phyloP scores from a whole-genome alignment of 164 flowering plant species.

The Nelumbo lutea region DNA sequence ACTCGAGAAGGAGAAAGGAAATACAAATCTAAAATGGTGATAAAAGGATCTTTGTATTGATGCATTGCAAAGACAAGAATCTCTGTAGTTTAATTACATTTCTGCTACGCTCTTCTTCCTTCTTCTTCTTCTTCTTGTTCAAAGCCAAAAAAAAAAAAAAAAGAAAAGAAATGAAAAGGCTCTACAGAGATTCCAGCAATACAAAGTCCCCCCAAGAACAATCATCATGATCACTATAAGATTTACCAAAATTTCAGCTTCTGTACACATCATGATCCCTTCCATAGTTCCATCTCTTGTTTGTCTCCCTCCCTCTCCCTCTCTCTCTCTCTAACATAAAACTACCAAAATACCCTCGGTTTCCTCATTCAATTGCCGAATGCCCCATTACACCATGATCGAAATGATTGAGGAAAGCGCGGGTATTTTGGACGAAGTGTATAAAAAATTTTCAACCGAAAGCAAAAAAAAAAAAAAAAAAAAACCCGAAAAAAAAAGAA shows the following conservation, averaged over 20 bases:
- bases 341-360: slow-evolving; percentile 68
- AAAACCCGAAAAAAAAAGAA: background rate
- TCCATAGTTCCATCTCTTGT: slow-evolving; percentile 1
- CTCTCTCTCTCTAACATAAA: background rate
- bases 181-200: background rate
- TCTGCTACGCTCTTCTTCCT: background rate
- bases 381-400: background rate
- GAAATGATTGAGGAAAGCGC: slow-evolving; percentile 41
- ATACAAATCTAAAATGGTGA: background rate
- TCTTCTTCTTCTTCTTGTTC: background rate
- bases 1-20: background rate
- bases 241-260: background rate
- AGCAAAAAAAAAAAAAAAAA: slow-evolving; percentile 5
- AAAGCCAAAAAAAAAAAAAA: background rate
- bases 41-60: background rate
- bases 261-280: slow-evolving; percentile 8
- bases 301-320: too few relatives aligned
- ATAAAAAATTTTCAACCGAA: background rate
- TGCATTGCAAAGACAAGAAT: background rate
- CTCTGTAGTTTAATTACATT: background rate
- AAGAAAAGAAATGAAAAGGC: background rate
- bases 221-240: background rate
- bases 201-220: background rate
- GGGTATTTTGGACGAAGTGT: slow-evolving; percentile 53
- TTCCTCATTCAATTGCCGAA: slow-evolving; percentile 25